Percentiles rank a stretch among this genome's conserved stretches.
Conservation (phyloP, 2,329 filamentous ascomycete genomes). For the Pestalotiopsis sp. region DNA sequence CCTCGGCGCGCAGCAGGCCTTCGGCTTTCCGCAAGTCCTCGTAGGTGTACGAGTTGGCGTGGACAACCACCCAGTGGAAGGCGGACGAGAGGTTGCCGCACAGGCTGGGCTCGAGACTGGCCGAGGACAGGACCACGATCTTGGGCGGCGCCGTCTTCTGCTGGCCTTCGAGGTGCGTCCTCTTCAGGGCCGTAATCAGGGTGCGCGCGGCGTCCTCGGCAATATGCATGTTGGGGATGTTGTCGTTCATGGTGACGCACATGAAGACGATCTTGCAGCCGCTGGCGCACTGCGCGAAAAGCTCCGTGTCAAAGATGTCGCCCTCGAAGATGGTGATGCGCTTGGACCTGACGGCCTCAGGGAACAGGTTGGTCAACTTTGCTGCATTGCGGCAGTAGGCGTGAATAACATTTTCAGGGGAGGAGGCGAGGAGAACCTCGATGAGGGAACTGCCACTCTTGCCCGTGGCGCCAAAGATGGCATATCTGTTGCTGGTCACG, state of each 20-base stretch:
- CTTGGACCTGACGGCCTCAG: slow-evolving; percentile 28
- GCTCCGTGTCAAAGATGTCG: slow-evolving; percentile 34
- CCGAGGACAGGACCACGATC: slow-evolving; percentile 43
- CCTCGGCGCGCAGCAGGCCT: slow-evolving; percentile 34
- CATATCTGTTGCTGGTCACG: slow-evolving; percentile 25
- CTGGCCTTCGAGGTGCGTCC: neutral
- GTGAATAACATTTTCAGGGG: slow-evolving; percentile 30
- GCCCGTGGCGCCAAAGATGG: slow-evolving; percentile 40
- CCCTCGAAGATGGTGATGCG: slow-evolving; percentile 40
- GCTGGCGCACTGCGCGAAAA: slow-evolving; percentile 36
- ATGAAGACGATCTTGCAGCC: slow-evolving; percentile 37
- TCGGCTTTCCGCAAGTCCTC: slow-evolving; percentile 36
- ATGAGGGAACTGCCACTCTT: slow-evolving; percentile 42
- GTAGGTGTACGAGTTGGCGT: slow-evolving; percentile 37
- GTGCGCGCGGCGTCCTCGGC: slow-evolving; percentile 32
- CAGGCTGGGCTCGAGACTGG: slow-evolving; percentile 39
- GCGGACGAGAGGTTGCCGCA: slow-evolving; percentile 26
- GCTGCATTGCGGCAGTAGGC: slow-evolving; percentile 42
- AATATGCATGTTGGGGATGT: slow-evolving; percentile 39
- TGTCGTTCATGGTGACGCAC: slow-evolving; percentile 38
- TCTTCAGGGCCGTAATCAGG: slow-evolving; percentile 36
- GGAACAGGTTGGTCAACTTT: slow-evolving; percentile 35
- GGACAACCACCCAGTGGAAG: slow-evolving; percentile 29
- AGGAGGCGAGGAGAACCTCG: slow-evolving; percentile 31
- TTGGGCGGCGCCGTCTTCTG: slow-evolving; percentile 29